A percentile compares a stretch with the other conserved stretches of the same genome.
Conservation (phyloP, 495 filamentous ascomycete species). For the Talaromyces thailandensis region DNA sequence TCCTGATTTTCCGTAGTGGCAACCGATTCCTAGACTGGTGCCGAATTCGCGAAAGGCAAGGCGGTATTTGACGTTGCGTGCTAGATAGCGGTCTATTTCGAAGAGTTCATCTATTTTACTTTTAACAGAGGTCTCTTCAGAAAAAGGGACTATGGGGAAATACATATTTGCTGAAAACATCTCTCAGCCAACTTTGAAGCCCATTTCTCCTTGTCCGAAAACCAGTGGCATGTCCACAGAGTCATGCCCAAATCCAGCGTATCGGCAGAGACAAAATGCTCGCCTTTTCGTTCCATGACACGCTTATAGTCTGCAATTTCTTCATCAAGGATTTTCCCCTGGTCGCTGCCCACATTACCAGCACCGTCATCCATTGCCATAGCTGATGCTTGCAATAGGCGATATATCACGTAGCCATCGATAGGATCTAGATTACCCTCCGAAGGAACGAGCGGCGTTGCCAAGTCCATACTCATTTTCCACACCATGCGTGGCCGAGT, state of each 20-base stretch:
- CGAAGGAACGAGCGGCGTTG: constrained; percentile 36
- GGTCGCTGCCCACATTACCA: constrained; percentile 1
- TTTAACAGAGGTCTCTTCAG: not conserved
- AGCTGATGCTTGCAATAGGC: constrained; percentile 41
- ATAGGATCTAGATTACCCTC: constrained; percentile 57
- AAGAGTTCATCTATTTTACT: constrained; percentile 27
- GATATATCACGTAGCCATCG: constrained; percentile 50
- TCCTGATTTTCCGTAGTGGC: constrained; percentile 28
- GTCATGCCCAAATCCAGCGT: constrained; percentile 58
- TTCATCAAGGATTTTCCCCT: constrained; percentile 24
- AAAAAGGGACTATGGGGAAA: not conserved
- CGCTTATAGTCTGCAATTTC: constrained; percentile 53
- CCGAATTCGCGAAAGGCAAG: constrained; percentile 61
- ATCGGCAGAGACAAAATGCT: constrained; percentile 42
- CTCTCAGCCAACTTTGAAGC: constrained; percentile 30
- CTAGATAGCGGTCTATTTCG: constrained; percentile 30
- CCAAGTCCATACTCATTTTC: constrained; percentile 52
- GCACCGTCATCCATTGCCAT: constrained; percentile 8
- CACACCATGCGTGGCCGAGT: constrained; percentile 45
- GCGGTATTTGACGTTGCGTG: constrained; percentile 29
- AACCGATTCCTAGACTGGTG: constrained; percentile 46
- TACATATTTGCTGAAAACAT: constrained; percentile 40
- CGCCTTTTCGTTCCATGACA: constrained; percentile 42
- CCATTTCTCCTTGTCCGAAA: constrained; percentile 43
- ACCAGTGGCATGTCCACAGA: constrained; percentile 55